phyloP scores from a whole-genome alignment of 768 basidiomycete genomes.

The Gymnopilus junonius region DNA sequence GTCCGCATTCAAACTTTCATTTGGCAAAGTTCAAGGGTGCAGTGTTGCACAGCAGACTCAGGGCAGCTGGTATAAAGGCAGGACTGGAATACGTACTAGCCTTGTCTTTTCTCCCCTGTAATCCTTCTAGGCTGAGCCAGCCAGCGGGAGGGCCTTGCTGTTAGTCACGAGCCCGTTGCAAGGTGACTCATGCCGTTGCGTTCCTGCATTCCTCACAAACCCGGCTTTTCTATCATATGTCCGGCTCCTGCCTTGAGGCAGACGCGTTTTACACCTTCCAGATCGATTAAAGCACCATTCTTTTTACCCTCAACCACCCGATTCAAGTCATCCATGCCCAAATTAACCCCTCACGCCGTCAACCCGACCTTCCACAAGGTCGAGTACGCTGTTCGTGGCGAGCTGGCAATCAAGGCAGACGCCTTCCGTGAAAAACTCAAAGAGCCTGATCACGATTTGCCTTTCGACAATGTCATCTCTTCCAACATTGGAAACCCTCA shows the following conservation, averaged over 20 bases:
- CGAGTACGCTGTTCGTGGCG: constrained; percentile 96
- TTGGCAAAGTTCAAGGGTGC: not conserved
- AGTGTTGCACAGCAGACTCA: constrained; percentile 4
- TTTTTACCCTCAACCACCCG: constrained; percentile 11
- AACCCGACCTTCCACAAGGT: constrained; percentile 88
- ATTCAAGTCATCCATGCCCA: constrained; percentile 45
- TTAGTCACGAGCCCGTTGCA: not conserved
- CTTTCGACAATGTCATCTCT: constrained; percentile 88
- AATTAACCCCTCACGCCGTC: constrained; percentile 70
- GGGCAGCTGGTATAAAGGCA: constrained; percentile 1
- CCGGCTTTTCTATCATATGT: constrained; percentile 7
- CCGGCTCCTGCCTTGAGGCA: constrained; percentile 18
- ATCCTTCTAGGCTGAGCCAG: not conserved
- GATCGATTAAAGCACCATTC: constrained; percentile 20
- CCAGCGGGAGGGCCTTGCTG: not conserved
- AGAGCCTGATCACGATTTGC: constrained; percentile 59
- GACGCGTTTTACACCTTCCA: constrained; percentile 10
- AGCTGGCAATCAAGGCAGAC: constrained; percentile 95
- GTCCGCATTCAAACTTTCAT: not conserved
- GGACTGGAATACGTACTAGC: not conserved
- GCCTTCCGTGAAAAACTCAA: constrained; percentile 74
- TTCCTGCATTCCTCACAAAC: constrained; percentile 1
- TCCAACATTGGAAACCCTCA: constrained; percentile 99
- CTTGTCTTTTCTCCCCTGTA: not conserved
- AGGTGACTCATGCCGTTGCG: too few relatives aligned